Evolutionary conservation across 495 filamentous ascomycete species (phyloP).

Genomic region (Jackrogersella minutella): DNA sequence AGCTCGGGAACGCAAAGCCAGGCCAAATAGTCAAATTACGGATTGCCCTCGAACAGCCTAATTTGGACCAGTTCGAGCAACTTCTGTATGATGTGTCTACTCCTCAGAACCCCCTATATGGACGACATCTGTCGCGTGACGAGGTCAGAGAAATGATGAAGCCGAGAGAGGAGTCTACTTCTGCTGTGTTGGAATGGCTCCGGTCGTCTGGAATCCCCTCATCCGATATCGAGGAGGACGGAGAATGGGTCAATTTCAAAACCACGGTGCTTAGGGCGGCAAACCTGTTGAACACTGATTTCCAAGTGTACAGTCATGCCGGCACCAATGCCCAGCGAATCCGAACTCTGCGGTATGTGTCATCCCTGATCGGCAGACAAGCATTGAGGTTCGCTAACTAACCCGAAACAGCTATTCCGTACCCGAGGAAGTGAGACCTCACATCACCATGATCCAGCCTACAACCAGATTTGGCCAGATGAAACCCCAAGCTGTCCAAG

Average conservation of each 20-base stretch:
- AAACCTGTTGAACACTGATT: conserved; percentile 62
- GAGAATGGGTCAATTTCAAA: conserved; percentile 66
- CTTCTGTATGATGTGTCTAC: conserved; percentile 68
- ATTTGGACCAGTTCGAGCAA: conserved; percentile 64
- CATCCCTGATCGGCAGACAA: conserved; percentile 10
- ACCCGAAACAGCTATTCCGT: conserved; percentile 62
- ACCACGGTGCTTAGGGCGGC: conserved; percentile 61
- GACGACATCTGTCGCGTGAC: conserved; percentile 68
- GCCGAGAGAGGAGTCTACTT: conserved; percentile 53
- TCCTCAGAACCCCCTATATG: conserved; percentile 67
- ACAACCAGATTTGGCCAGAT: conserved; percentile 65
- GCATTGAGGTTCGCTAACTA: conserved; percentile 28
- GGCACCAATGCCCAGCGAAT: conserved; percentile 49
- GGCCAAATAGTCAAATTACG: conserved; percentile 57
- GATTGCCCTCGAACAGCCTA: conserved; percentile 63
- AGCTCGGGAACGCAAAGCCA: conserved; percentile 47
- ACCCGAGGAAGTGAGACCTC: conserved; percentile 63
- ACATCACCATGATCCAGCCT: conserved; percentile 71
- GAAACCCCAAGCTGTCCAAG: conserved; percentile 18
- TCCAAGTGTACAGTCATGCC: conserved; percentile 58
- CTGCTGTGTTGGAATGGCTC: conserved; percentile 60
- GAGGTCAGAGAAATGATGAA: conserved; percentile 60
- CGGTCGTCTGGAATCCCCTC: conserved; percentile 51
- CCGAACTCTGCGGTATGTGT: conserved; percentile 54
- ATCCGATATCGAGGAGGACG: conserved; percentile 53